These are phyloP conservation scores for Kodamaea derodonti DNA, from an alignment of 1,139 yeast genomes.

Conservation along the genomic window DNA sequence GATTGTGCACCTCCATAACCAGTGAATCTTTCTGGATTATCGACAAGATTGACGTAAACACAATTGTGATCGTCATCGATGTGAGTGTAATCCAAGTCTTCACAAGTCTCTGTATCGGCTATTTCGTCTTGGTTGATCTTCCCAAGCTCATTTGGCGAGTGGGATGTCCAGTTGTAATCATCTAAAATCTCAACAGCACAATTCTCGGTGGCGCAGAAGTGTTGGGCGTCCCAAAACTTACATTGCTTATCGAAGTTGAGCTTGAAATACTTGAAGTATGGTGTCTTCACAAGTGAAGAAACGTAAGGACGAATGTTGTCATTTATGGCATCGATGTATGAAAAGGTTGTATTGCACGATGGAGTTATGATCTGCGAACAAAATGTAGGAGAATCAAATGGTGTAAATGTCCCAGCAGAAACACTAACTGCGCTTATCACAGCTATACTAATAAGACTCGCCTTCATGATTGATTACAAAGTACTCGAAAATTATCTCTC, in stretches of 20 bases:
- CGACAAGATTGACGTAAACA: conserved; percentile 79
- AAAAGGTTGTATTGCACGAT: conserved; percentile 46
- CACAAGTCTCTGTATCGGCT: conserved; percentile 24
- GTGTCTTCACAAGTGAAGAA: conserved; percentile 54
- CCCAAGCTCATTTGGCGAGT: conserved; percentile 71
- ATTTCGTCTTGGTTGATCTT: conserved; percentile 28
- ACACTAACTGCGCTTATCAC: background rate
- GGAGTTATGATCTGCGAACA: conserved; percentile 47
- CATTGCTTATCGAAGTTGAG: conserved; percentile 83
- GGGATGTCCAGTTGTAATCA: conserved; percentile 57
- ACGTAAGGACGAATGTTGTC: conserved; percentile 45
- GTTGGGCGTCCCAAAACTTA: conserved; percentile 81
- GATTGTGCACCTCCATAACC: conserved; percentile 95
- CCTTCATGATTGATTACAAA: too few relatives aligned
- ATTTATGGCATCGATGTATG: conserved; percentile 41
- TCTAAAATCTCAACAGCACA: conserved; percentile 83
- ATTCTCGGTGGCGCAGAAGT: conserved; percentile 86
- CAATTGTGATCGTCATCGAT: conserved; percentile 60
- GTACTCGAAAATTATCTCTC: too few relatives aligned
- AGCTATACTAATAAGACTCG: too few relatives aligned
- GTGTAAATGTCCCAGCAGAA: conserved; percentile 18
- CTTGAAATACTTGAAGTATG: conserved; percentile 83
- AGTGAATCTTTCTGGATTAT: conserved; percentile 94
- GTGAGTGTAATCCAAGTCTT: conserved; percentile 52
- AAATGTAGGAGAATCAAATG: conserved; percentile 45